Percentiles rank a stretch among this genome's conserved stretches.
phyloP scores from a whole-genome alignment of 2,329 filamentous ascomycete genomes.

The Coniochaeta sp. region DNA sequence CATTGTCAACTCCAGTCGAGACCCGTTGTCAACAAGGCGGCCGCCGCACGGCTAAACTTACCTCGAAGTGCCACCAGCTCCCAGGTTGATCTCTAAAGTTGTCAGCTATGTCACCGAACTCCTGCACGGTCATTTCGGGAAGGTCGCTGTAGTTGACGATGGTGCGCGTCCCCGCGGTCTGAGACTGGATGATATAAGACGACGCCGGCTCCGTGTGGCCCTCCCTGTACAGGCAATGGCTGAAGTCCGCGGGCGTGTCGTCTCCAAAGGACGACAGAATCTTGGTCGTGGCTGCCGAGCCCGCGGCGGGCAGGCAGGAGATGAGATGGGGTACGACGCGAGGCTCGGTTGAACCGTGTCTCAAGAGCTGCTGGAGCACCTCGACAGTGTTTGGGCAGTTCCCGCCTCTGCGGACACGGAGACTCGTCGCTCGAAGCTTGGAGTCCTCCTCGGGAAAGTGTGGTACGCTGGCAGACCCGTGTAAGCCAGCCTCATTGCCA shows the following conservation, averaged over 20 bases:
- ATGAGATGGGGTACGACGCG: slow-evolving; percentile 30
- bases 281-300: slow-evolving; percentile 41
- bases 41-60: slow-evolving; percentile 20
- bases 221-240: slow-evolving; percentile 52
- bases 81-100: slow-evolving; percentile 26
- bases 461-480: slow-evolving; percentile 43
- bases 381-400: slow-evolving; percentile 60
- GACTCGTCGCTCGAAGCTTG: slow-evolving; percentile 58
- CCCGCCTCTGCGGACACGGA: slow-evolving; percentile 58
- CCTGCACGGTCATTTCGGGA: slow-evolving; percentile 56
- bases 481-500: neutral
- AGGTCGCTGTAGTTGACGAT: slow-evolving; percentile 65
- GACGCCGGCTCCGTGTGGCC: slow-evolving; percentile 51
- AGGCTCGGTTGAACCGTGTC: neutral
- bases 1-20: neutral
- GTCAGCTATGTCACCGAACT: slow-evolving; percentile 44
- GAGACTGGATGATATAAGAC: slow-evolving; percentile 62
- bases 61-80: slow-evolving; percentile 69
- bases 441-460: slow-evolving; percentile 64
- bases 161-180: slow-evolving; percentile 53
- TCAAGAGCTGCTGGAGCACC: slow-evolving; percentile 58
- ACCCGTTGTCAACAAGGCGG: neutral
- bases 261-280: slow-evolving; percentile 48
- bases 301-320: slow-evolving; percentile 44
- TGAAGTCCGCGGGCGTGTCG: slow-evolving; percentile 34